Base-by-base conservation (phyloP, 208 protist genomes). In the Crithidia acanthocephali region DNA sequence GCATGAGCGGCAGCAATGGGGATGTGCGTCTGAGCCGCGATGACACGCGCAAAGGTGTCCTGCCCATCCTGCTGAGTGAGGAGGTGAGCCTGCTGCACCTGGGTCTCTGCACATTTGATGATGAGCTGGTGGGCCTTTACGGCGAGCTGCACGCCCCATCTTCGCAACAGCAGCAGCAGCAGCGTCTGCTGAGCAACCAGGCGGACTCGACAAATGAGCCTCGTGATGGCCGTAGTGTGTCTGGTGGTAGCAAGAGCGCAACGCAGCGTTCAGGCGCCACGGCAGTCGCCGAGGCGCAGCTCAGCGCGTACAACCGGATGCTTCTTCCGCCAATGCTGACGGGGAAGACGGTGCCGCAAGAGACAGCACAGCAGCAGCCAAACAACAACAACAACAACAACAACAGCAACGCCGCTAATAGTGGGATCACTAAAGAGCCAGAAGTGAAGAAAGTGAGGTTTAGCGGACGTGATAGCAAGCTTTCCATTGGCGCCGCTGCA, bases 81-180 rank as follows among this genome's bases (percentile, higher is more conserved):
- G 77, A 94, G 53, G 85, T 94, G 51, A 94, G 89, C 76, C 62
- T 94, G 18, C 68, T 94, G 20, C 89, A 94, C 74, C 74, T 94
- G 44, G 89, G 84, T 9, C 77, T 94, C 7, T 94, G 89, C 66
- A 67, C 84, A 22, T 78, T 81, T 15, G 82, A 90, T 48, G 89
- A 94, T 78, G 84, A 91, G 57, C 82, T 94, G 10, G 89, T 92
- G 8, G 65, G 52, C 40, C 61, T 74, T 37, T 82, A 85, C 47
- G 79, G 72, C 42, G 75, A 57, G 27, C 63, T 72, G 33, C 72
- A 68, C 40, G 56, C 65, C 18, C 50, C 57, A 9, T 53, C 50
- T 2, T 62, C 52, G 15, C 23, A 10, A 9, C 48, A 18, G 22
- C 72, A 32, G 20, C 28, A 23, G 18, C 33, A 18, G 27, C 61